Percentiles rank a stretch among this genome's conserved stretches.
These are phyloP conservation scores for Diaporthe citriasiana DNA, from an alignment of 2,329 filamentous ascomycete genomes.

Conservation along the genomic window DNA sequence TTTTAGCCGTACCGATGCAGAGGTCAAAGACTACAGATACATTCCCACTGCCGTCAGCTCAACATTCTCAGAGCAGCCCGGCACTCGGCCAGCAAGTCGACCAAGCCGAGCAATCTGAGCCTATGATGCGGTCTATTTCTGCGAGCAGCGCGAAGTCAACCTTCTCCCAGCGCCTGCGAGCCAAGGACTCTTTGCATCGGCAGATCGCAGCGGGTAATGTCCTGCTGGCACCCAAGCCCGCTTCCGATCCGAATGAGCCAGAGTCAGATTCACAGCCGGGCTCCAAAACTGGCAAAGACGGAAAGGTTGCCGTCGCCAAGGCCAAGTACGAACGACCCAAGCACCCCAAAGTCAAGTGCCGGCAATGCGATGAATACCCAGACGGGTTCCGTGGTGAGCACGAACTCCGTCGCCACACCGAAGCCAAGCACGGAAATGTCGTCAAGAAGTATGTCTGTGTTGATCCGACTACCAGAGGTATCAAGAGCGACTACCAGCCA, in stretches of 20 bases:
- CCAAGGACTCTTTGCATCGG: conserved; percentile 62
- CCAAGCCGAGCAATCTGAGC: neutral
- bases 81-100: conserved; percentile 20
- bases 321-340: conserved; percentile 71
- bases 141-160: conserved; percentile 55
- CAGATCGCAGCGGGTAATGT: conserved; percentile 56
- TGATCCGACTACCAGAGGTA: conserved; percentile 61
- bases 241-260: conserved; percentile 48
- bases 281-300: conserved; percentile 53
- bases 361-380: conserved; percentile 77
- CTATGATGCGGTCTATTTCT: conserved; percentile 33
- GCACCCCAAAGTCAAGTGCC: conserved; percentile 80
- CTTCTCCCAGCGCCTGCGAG: conserved; percentile 61
- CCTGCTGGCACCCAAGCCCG: conserved; percentile 62
- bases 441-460: conserved; percentile 72
- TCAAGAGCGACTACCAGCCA: conserved; percentile 61
- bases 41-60: conserved; percentile 18
- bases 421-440: conserved; percentile 71
- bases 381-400: conserved; percentile 90
- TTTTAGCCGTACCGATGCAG: conserved; percentile 34
- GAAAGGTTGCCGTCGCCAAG: conserved; percentile 60
- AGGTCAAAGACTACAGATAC: conserved; percentile 27
- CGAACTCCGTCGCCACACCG: conserved; percentile 79
- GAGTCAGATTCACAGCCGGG: conserved; percentile 42
- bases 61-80: conserved; percentile 25